Evolutionary conservation across 768 basidiomycete species (phyloP), one percentile per base, ranked within the genome.

Genomic region (Suillus subluteus): DNA sequence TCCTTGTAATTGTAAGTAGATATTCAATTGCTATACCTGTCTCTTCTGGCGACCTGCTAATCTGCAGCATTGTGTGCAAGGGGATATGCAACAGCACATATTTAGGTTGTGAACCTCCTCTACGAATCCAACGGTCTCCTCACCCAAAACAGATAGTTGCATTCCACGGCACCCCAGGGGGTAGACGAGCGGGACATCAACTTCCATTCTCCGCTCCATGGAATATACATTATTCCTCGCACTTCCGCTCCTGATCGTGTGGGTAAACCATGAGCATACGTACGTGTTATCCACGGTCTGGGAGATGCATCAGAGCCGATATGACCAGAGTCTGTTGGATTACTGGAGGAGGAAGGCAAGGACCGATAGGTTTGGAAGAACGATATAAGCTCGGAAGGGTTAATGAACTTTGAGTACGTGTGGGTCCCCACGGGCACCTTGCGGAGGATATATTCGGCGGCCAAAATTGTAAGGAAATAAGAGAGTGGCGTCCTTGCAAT

Each of bases 131-230:
- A 61, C 16, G 94, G 91, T 69, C 88, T 91, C 32, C 93, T 82
- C n/a, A 89, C 90, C 93, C 94, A 95, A 77, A 95, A 94, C 69
- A 95, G 68, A 76, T 95, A 95, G 72, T 92, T 95, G 73, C 88
- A 91, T 41, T 79, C 78, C 62, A 88, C 82, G 30, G 84, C 86
- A 7, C 79, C 79, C 69, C 81, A 81, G 4, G 73, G 76, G 4
- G 78, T 78, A 9, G 84, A 84, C 21, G 82, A 81, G 44, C 89
- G 81, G 6, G 90, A 85, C 65, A 87, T 86, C n/a, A 95, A 80
- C 64, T 80, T 72, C 94, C 94, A 95, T 52, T 83, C 80, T 1
- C 87, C 88, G 23, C 79, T 82, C 71, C 92, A 83, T 11, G 94
- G 94, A 54, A 90, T 79, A 74, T 93, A 95, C 23, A 92, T 80